Base-by-base conservation (phyloP, 2,329 filamentous ascomycete genomes). In the Colletotrichum chlorophyti region DNA sequence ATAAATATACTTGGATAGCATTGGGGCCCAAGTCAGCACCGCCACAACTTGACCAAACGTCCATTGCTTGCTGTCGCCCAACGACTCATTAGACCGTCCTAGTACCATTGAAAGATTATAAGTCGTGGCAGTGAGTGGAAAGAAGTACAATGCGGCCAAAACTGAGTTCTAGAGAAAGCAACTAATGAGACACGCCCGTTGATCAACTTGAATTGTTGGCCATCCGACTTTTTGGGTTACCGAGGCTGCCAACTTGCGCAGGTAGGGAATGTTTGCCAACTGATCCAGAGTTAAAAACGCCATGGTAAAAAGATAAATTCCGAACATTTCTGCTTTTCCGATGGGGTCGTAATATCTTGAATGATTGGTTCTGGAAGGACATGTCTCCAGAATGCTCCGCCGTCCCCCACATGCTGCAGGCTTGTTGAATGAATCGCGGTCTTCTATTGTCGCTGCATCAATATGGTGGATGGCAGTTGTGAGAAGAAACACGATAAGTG, bases 1-100 rank as follows among this genome's bases (percentile, higher is more conserved):
- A 37, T 65, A 66, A 4, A 65, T 53, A 34, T 53, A 65, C 55
- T 65, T 66, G 12, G 41, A 41, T 37, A 62, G 29, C 7, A 65
- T 62, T 1, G 65, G 67, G 4, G 64, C 65, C 66, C 65, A 69
- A 1, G 66, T 60, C 38, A 65, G 57, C 4, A 66, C 58, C 12
- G 66, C 65, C 7, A 69, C 63, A 17, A 69, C 32, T 35, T 69
- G 66, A 10, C 66, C 67, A 38, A 65, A 69, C 1, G 63, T 63
- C 67, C 65, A 69, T 6, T 23, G 12, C 4, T 52, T 11, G n/a
- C n/a, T 52, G 4, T 45, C 3, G 11, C 11, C 5, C 15, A 43
- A 6, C 9, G 26, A 19, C 1, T 3, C 2, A 19, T 15, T 4
- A 9, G 19, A 12, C 11, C 19, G 32, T 3, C 4, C 12, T 14